Base-by-base conservation (phyloP, 2,329 filamentous ascomycete species). In the Sclerotiophoma versabilis region DNA sequence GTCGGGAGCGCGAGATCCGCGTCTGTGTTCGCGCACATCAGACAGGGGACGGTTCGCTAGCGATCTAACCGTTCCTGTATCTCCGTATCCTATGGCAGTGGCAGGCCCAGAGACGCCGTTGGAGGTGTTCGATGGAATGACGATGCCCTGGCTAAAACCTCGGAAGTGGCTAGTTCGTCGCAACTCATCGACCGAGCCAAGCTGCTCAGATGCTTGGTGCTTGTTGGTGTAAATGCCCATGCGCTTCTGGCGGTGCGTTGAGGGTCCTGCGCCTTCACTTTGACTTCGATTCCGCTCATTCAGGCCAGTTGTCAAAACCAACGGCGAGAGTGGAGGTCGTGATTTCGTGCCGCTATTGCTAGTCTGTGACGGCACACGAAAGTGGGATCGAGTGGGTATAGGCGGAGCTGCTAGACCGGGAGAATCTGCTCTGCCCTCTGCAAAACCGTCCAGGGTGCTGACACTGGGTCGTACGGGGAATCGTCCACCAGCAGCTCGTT, bases 311-410 rank as follows among this genome's bases (percentile, higher is more conserved):
- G 86, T 86, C 49, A 90, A 87, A 2, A 87, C 73, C 26, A 84
- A 72, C n/a, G 84, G 91, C 75, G 90, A 86, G n/a, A 92, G 83
- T 2, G 87, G 86, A 1, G 92, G 90, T 51, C 88, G 82, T 50
- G 90, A 85, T 38, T 86, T 79, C 5, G 84, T 78, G 2, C 83
- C 63, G 78, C 62, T 83, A 20, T 63, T 89, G 49, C 61, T 69
- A 59, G 90, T 87, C 62, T 89, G 87, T 2, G 88, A 91, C 3
- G 88, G 78, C 1, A 87, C 87, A 25, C 93, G 87, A 63, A 91
- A 91, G 72, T 96, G 92, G 3, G 92, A 95, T 56, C 89, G 84
- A 4, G 85, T 84, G 0, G 92, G 92, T 55, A 96, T 90, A 0
- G 90, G 90, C 2, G 93, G 91, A 23, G 89, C 83, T 29, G 68